Evolutionary conservation across 2,329 filamentous ascomycete species (phyloP).

Genomic region (Paecilomyces dactylethromorphus): DNA sequence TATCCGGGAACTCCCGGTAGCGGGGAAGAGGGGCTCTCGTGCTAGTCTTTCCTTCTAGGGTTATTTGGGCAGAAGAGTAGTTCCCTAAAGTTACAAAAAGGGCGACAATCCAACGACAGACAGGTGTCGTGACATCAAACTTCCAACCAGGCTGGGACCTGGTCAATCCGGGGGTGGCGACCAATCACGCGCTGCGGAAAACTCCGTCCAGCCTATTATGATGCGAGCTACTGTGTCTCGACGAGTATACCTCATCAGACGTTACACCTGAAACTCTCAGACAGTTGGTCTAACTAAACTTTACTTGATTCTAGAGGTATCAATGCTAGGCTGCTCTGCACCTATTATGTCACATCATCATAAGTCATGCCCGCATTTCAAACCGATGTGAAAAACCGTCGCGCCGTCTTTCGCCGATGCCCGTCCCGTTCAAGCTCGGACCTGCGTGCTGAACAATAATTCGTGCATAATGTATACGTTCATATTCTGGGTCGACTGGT

Average conservation of each 20-base stretch:
- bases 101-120: no score
- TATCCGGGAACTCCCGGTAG: no score
- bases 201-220: not conserved
- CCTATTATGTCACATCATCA: slow-evolving; percentile 12
- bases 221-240: not conserved
- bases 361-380: slow-evolving; percentile 6
- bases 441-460: not conserved
- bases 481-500: not conserved
- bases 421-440: slow-evolving; percentile 14
- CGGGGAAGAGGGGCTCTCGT: no score
- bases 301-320: not conserved
- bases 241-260: not conserved
- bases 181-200: not conserved
- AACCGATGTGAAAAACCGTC: slow-evolving; percentile 14
- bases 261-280: not conserved
- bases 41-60: no score
- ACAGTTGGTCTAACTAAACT: not conserved
- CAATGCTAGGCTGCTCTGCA: slow-evolving; percentile 10
- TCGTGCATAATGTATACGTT: not conserved
- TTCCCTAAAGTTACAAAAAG: no score
- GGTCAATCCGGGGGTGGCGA: not conserved
- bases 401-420: slow-evolving; percentile 25
- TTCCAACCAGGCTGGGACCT: not conserved
- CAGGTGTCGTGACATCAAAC: no score
- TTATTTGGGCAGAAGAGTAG: no score